Evolutionary conservation across 1,284 basidiomycete species (phyloP), one percentile per base, ranked within the genome.

Genomic region (Rhodotorula sp.): DNA sequence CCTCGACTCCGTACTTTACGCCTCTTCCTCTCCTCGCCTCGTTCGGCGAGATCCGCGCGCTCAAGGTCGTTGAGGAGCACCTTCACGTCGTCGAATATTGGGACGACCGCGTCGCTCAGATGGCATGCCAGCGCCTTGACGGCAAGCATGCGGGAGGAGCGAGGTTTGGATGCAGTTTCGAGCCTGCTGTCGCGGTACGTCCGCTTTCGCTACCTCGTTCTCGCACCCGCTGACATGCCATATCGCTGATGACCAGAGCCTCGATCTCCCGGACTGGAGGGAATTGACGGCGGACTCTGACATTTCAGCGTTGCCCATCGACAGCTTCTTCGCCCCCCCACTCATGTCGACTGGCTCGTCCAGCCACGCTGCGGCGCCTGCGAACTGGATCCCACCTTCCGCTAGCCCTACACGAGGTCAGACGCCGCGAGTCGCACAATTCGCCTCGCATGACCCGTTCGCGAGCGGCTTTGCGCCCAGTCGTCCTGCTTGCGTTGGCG

Each of bases 11-110:
- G 13, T n/a, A 30, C 31, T 65, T 64, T 50, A 57, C 60, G 20
- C 71, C 64, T 4, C n/a, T 52, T 28, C 48, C 64, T 13, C 51
- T 70, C 26, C 60, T 74, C 46, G 61, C 63, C 20, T 24, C 46
- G 30, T 69, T 68, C 24, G 72, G 65, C 50, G 60, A 57, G 16
- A 34, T 74, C 31, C 69, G 70, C 34, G 20, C 53, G 4, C 22
- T 60, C 61, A 64, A 56, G 28, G n/a, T 51, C 46, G 47, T 68
- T 48, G 70, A 70, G 18, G 50, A 59, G n/a, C n/a, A 50, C n/a
- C 26, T 67, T 4, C 44, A 63, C 30, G 34, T 69, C 34, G 56
- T 67, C 61, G 72, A 71, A 59, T 74, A 56, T 56, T 72, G 64
- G 52, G 70, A 74, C 46, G 72, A 74, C 30, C 57, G 67, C 2